Evolutionary conservation across 2,329 filamentous ascomycete genomes (phyloP).

Genomic region (Trichoderma cornu-damae): DNA sequence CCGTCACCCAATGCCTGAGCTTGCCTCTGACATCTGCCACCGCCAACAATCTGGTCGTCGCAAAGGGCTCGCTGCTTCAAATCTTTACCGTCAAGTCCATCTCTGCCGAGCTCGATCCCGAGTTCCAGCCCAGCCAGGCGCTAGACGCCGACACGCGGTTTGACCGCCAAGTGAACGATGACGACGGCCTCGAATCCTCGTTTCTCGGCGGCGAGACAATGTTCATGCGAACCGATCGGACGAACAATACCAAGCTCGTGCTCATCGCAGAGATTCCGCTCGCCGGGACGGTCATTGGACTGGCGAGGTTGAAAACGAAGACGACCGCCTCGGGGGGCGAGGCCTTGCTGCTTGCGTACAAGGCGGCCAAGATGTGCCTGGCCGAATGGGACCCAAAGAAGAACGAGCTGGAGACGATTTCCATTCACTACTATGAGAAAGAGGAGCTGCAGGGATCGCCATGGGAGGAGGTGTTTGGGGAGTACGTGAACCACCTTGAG

Average conservation of each 20-base stretch:
- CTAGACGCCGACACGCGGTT: conserved; percentile 44
- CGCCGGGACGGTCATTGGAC: conserved; percentile 75
- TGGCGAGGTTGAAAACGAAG: conserved; percentile 70
- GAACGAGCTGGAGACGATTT: conserved; percentile 76
- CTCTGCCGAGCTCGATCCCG: conserved; percentile 55
- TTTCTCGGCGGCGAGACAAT: conserved; percentile 60
- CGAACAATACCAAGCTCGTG: conserved; percentile 69
- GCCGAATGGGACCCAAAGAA: conserved; percentile 87
- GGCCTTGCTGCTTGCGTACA: conserved; percentile 74
- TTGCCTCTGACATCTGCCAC: conserved; percentile 71
- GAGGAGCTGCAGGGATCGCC: conserved; percentile 80
- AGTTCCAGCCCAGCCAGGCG: conserved; percentile 33
- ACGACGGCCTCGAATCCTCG: conserved; percentile 60
- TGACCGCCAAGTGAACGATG: conserved; percentile 52
- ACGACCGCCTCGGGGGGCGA: conserved; percentile 76
- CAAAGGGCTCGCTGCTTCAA: conserved; percentile 88
- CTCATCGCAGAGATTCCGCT: conserved; percentile 80
- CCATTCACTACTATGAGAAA: conserved; percentile 97
- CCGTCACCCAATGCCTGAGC: conserved; percentile 80
- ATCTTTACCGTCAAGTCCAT: conserved; percentile 73
- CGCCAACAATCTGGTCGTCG: conserved; percentile 80
- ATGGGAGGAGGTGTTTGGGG: conserved; percentile 70
- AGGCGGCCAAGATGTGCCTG: conserved; percentile 88
- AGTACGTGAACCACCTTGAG: conserved; percentile 74
- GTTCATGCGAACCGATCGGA: conserved; percentile 56